A percentile compares a stretch with the other conserved stretches of the same genome.
These are phyloP conservation scores for Helianthus tuberosus DNA, from an alignment of 129 eudicot species.

Conservation along the genomic window DNA sequence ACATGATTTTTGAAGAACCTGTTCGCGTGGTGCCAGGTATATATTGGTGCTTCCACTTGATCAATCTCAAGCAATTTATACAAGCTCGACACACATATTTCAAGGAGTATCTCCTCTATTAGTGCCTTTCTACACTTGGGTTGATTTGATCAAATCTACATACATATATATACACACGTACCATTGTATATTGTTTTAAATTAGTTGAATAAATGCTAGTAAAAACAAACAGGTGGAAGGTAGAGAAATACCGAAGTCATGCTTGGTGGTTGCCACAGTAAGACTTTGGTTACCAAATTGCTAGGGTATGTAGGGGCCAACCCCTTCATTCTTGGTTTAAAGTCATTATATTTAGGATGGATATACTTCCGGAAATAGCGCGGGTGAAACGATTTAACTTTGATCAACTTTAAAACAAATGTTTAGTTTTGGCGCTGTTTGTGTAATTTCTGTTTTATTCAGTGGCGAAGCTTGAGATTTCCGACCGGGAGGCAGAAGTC, in stretches of 20 bases:
- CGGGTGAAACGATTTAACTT: no score
- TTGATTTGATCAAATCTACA: background rate
- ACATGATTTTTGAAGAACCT: background rate
- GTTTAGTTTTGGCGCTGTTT: no score
- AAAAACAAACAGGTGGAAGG: background rate
- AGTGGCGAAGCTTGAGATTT: no score
- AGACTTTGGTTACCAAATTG: background rate
- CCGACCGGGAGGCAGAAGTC: no score
- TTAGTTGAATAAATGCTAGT: slow-evolving; percentile 3
- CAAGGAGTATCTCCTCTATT: background rate
- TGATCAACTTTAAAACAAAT: no score
- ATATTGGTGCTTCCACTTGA: background rate
- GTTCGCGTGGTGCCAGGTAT: background rate
- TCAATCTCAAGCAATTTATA: background rate
- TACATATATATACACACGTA: no score
- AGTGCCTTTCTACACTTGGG: background rate
- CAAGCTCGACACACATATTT: background rate
- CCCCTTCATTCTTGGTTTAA: background rate
- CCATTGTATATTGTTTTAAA: background rate
- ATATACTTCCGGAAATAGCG: no score
- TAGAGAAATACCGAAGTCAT: background rate
- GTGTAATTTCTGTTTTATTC: no score
- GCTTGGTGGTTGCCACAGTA: background rate
- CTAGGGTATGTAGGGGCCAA: slow-evolving; percentile 10
- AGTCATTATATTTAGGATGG: no score